These are phyloP conservation scores for Austroboletus niveus DNA, from an alignment of 1,284 basidiomycete genomes.

Conservation along the genomic window DNA sequence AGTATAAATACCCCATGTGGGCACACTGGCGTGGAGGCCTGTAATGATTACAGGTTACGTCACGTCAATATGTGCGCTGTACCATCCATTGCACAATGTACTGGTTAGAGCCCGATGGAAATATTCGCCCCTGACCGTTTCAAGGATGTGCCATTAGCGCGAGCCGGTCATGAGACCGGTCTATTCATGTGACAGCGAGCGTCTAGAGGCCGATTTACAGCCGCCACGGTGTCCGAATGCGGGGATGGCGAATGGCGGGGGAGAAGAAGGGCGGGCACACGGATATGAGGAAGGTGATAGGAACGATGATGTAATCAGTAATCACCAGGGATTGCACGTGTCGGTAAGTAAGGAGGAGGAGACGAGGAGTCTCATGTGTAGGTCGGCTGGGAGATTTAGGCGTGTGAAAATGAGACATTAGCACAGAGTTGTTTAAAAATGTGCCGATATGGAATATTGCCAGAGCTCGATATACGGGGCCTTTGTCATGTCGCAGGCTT, in stretches of 20 bases:
- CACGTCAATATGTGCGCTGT: not conserved
- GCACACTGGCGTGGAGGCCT: conserved; percentile 15
- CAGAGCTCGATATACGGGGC: conserved; percentile 39
- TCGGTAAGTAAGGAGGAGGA: too few species aligned
- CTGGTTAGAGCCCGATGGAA: not conserved
- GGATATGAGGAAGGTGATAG: conserved; percentile 23
- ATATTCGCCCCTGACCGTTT: not conserved
- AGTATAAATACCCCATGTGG: conserved; percentile 25
- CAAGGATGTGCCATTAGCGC: not conserved
- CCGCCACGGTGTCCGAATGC: conserved; percentile 11
- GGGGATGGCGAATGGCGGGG: conserved; percentile 1
- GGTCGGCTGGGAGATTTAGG: conserved; percentile 3
- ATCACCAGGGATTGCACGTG: not conserved
- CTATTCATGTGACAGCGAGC: not conserved
- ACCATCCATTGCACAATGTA: conserved; percentile 7
- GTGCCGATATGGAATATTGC: conserved; percentile 40
- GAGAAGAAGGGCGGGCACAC: not conserved
- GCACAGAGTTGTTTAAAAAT: conserved; percentile 34
- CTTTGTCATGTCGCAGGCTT: conserved; percentile 38
- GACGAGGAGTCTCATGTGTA: not conserved
- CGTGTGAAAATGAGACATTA: conserved; percentile 32
- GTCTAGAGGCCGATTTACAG: conserved; percentile 11
- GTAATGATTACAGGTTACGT: conserved; percentile 25
- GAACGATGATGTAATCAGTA: conserved; percentile 29
- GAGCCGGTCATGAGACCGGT: conserved; percentile 1